Base-by-base conservation (phyloP, 192 early-diverging fungal species). In the Umbelopsis vinacea region DNA sequence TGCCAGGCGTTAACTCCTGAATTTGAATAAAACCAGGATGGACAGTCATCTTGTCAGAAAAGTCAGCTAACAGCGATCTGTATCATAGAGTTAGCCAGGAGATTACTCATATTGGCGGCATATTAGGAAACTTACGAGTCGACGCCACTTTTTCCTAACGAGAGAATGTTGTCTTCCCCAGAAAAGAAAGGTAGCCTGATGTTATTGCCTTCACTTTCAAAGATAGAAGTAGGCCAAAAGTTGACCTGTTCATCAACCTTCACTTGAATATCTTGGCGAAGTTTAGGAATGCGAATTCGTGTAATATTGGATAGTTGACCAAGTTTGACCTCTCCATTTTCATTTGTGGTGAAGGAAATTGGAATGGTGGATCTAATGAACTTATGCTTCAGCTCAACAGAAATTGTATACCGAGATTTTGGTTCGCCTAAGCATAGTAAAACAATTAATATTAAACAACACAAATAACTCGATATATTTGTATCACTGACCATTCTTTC, bases 301-400 rank as follows among this genome's bases (percentile, higher is more conserved):
- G 57, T 37, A 46, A 77, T 74, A 38, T 73, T 55, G 1, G 45
- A 12, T 33, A 84, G 45, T 3, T 40, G 23, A 12, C 84, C 84
- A 6, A 85, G 70, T 11, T 66, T 67, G 9, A 83, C 72, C 2
- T 78, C 46, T 50, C 84, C 84, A 17, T 81, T 52, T 15, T 77
- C 70, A 45, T 82, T 69, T 1, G 81, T 80, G 38, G 72, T 73
- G 29, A 85, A 47, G 6, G 46, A 66, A 0, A 74, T 46, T 14
- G 29, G 43, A 9, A 79, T 71, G 2, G 46, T 8, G 7, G 33
- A 19, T 17, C 1, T 0, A 22, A 57, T 68, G 19, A 81, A 43
- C 0, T 63, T 52, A 21, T 82, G 81, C 7, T 70, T 73, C n/a
- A 86, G 24, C 4, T 33, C n/a, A 23, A 86, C 17, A 14, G 40